A percentile compares a stretch with the other conserved stretches of the same genome.
Evolutionary conservation across 805 yeast genomes (phyloP).

Genomic region (Candida gorgasii): DNA sequence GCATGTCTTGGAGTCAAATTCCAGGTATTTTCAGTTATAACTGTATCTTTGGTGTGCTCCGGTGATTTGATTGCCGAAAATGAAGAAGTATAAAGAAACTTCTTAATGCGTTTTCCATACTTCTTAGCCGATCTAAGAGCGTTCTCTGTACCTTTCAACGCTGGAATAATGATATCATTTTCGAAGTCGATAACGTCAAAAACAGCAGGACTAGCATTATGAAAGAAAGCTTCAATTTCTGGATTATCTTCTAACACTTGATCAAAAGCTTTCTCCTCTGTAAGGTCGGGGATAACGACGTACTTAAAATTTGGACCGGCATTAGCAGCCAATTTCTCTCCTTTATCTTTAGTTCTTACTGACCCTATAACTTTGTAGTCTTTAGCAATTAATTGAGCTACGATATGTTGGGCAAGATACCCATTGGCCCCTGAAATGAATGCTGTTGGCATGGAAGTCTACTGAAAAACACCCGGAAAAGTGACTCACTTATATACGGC

Average conservation of each 20-base stretch:
- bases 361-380: slow-evolving; percentile 53
- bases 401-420: slow-evolving; percentile 52
- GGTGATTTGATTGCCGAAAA: slow-evolving; percentile 7
- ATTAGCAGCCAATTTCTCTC: slow-evolving; percentile 31
- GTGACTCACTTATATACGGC: no score
- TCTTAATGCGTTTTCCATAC: slow-evolving; percentile 42
- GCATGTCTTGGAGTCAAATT: slow-evolving; percentile 18
- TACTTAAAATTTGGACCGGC: slow-evolving; percentile 19
- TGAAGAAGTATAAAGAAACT: slow-evolving; percentile 56
- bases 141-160: slow-evolving; percentile 30
- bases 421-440: slow-evolving; percentile 55
- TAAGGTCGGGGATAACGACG: slow-evolving; percentile 25
- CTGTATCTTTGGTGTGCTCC: slow-evolving; percentile 7
- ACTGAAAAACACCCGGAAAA: no score
- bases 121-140: slow-evolving; percentile 39
- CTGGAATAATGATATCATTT: slow-evolving; percentile 27
- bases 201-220: slow-evolving; percentile 31
- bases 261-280: slow-evolving; percentile 26
- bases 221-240: slow-evolving; percentile 28
- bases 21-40: slow-evolving; percentile 37
- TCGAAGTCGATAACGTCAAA: slow-evolving; percentile 20
- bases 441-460: slow-evolving; percentile 11
- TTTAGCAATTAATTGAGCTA: slow-evolving; percentile 39
- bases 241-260: slow-evolving; percentile 26
- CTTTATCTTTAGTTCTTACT: slow-evolving; percentile 47